These are phyloP conservation scores for Colletotrichum acutatum DNA, from an alignment of 2,329 filamentous ascomycete genomes.

Conservation along the genomic window DNA sequence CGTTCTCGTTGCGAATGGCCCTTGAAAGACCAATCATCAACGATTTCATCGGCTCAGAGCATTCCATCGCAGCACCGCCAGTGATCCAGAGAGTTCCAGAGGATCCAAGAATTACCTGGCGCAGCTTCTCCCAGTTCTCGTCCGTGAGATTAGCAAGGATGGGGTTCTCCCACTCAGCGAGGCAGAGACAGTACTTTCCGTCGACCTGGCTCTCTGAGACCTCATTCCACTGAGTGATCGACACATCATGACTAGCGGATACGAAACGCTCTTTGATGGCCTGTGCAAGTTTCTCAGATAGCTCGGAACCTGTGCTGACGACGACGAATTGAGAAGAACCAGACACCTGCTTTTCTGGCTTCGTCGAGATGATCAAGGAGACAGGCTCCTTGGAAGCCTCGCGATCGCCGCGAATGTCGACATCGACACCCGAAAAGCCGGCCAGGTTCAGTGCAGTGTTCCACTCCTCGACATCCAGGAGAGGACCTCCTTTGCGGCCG, in stretches of 20 bases:
- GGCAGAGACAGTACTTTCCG: conserved; percentile 22
- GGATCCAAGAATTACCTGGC: conserved; percentile 18
- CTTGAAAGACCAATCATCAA: conserved; percentile 32
- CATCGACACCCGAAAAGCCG: conserved; percentile 34
- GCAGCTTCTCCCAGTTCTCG: conserved; percentile 21
- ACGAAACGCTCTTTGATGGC: conserved; percentile 5
- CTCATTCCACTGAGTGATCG: neutral
- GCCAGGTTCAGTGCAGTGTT: conserved; percentile 17
- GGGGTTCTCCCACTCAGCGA: conserved; percentile 22
- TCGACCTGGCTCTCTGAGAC: neutral
- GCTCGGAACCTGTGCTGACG: conserved; percentile 8
- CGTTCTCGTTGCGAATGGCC: conserved; percentile 36
- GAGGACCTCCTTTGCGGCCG: conserved; percentile 23
- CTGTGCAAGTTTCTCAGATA: neutral
- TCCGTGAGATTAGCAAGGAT: conserved; percentile 8
- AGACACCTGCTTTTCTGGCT: conserved; percentile 7
- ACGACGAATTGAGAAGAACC: conserved; percentile 11
- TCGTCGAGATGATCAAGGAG: conserved; percentile 28
- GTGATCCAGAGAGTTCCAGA: conserved; percentile 33
- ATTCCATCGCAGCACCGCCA: conserved; percentile 29
- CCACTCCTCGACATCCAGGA: conserved; percentile 26
- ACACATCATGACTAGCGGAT: neutral
- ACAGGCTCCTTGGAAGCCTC: conserved; percentile 29
- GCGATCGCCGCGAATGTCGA: conserved; percentile 26
- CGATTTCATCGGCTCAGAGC: conserved; percentile 23